Percentiles rank a stretch among this genome's conserved stretches.
Conservation (phyloP, 2,329 filamentous ascomycete species). For the Stachybotrys elegans region DNA sequence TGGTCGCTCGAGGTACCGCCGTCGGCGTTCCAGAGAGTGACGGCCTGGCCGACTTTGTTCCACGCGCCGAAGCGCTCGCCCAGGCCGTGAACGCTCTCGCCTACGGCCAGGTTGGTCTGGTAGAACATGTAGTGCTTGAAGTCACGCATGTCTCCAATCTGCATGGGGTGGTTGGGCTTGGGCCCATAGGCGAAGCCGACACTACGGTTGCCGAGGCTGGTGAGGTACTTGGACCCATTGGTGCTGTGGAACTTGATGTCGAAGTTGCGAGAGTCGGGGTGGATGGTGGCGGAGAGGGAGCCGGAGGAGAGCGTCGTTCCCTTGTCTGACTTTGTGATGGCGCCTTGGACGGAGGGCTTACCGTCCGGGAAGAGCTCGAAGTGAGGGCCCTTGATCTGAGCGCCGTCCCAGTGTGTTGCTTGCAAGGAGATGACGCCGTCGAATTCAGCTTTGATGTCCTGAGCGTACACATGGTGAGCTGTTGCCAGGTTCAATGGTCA, state of each 20-base stretch:
- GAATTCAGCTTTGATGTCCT: slow-evolving; percentile 28
- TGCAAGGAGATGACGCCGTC: slow-evolving; percentile 36
- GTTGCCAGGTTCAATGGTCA: background rate
- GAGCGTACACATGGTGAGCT: slow-evolving; percentile 2
- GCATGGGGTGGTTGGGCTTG: slow-evolving; percentile 26
- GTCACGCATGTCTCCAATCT: slow-evolving; percentile 30
- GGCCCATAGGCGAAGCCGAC: slow-evolving; percentile 32
- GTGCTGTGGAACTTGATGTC: slow-evolving; percentile 32
- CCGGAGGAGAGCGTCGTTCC: slow-evolving; percentile 31
- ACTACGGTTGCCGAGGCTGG: slow-evolving; percentile 32
- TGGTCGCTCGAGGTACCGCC: slow-evolving; percentile 65
- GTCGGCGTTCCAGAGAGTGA: slow-evolving; percentile 61
- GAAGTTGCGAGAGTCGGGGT: slow-evolving; percentile 29
- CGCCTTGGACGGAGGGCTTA: slow-evolving; percentile 21
- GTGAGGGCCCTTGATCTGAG: slow-evolving; percentile 29
- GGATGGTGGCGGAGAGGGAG: slow-evolving; percentile 27
- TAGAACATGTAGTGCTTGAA: slow-evolving; percentile 53
- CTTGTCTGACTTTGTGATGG: slow-evolving; percentile 23
- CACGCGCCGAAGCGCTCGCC: slow-evolving; percentile 74
- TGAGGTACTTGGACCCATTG: slow-evolving; percentile 29
- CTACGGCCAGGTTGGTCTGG: slow-evolving; percentile 48
- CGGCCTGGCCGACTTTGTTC: slow-evolving; percentile 68
- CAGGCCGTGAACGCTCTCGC: slow-evolving; percentile 67
- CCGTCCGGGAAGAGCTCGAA: slow-evolving; percentile 34
- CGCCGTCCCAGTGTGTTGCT: slow-evolving; percentile 33